Evolutionary conservation across 306 rosid species (phyloP), one percentile per base, ranked within the genome.

Genomic region (Quercus bicolor): DNA sequence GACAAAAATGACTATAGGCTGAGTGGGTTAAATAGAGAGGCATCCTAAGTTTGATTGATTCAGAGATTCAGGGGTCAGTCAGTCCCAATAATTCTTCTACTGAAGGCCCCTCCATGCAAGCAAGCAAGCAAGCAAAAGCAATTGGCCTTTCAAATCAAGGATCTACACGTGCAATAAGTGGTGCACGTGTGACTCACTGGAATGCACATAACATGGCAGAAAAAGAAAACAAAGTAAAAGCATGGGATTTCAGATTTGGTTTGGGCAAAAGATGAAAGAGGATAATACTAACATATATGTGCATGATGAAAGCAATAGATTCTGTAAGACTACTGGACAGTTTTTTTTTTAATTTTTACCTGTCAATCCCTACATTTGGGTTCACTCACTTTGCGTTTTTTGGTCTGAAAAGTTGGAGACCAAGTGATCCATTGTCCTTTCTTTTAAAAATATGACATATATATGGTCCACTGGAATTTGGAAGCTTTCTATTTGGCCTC

Each of bases 121-220:
- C 61, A 68, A 61, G 19, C 61, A 68, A 61, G 68, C 72, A 68
- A 61, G 68, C 72, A 73, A 84, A 82, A 80, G 72, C 73, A 77
- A 57, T 59, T 75, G 45, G 13, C 10, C 40, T 28, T 64, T 3
- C 12, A 33, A 19, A n/a, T 7, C 74, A 68, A 61, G 79, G 81
- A 77, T 79, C 52, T 59, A 81, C 91, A 85, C 82, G 94, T 91
- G 92, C 89, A 86, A 84, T 82, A 82, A 78, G 34, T 45, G 83
- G 84, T 82, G 78, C 87, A 84, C 85, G 86, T 80, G 86, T 74
- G 86, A 81, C 80, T 75, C 84, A 81, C 80, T 66, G 56, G 75
- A 59, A 62, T 72, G 45, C 45, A 40, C 45, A 40, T 7, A 40
- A 48, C 16, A 48, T 48, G 78, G 62, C 62, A 70, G 71, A 77